A percentile compares a stretch with the other conserved stretches of the same genome.
phyloP scores from a whole-genome alignment of 2,329 filamentous ascomycete genomes.

The Fusarium tjaetaba region DNA sequence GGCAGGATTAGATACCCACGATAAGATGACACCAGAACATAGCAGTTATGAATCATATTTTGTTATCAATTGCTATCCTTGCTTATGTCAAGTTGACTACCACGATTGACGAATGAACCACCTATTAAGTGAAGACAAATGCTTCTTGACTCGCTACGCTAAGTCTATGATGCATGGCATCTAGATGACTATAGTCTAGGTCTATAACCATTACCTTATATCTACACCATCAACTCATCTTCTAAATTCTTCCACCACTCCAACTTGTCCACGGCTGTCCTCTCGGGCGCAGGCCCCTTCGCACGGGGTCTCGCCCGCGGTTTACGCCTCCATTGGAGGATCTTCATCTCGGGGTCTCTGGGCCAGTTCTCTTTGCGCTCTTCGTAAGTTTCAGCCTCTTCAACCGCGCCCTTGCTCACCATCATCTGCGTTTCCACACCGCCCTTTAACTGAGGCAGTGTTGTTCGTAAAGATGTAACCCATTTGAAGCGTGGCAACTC shows the following conservation, averaged over 20 bases:
- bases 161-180: background rate
- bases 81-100: background rate
- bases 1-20: slow-evolving; percentile 33
- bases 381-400: slow-evolving; percentile 17
- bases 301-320: slow-evolving; percentile 33
- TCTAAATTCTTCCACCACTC: slow-evolving; percentile 46
- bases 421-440: slow-evolving; percentile 14
- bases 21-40: slow-evolving; percentile 4
- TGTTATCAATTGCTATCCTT: background rate
- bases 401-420: slow-evolving; percentile 20
- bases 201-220: background rate
- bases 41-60: background rate
- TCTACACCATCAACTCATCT: slow-evolving; percentile 46
- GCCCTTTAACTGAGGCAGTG: slow-evolving; percentile 42
- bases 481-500: slow-evolving; percentile 37
- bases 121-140: background rate
- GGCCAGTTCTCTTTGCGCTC: slow-evolving; percentile 39
- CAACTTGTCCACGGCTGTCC: slow-evolving; percentile 16
- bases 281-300: slow-evolving; percentile 36
- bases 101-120: background rate
- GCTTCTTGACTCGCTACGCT: background rate
- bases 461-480: slow-evolving; percentile 34
- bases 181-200: slow-evolving; percentile 5
- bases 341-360: slow-evolving; percentile 22
- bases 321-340: slow-evolving; percentile 41